Percentiles rank a stretch among this genome's conserved stretches.
phyloP scores from a whole-genome alignment of 768 basidiomycete genomes.

The Lactarius psammicola region DNA sequence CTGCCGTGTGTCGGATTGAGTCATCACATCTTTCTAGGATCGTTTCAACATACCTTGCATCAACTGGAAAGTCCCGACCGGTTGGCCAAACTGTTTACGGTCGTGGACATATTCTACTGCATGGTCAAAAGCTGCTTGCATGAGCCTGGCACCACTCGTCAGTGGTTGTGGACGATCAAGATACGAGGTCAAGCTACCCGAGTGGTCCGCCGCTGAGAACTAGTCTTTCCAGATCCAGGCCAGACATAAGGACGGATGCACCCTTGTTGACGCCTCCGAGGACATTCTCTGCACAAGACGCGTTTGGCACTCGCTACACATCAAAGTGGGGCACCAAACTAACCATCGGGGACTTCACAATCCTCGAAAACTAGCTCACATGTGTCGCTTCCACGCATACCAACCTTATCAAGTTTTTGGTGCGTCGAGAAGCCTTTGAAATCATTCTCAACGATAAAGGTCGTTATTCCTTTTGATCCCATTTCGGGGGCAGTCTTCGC shows the following conservation, averaged over 20 bases:
- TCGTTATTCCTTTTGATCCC: slow-evolving; percentile 85
- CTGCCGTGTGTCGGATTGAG: slow-evolving; percentile 38
- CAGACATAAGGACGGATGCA: slow-evolving; percentile 89
- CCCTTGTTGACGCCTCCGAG: slow-evolving; percentile 79
- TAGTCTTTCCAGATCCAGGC: slow-evolving; percentile 86
- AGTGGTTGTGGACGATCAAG: background rate
- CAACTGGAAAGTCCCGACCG: slow-evolving; percentile 87
- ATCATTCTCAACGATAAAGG: slow-evolving; percentile 83
- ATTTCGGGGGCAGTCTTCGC: slow-evolving; percentile 80
- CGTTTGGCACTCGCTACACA: slow-evolving; percentile 7
- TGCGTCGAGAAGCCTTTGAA: slow-evolving; percentile 86
- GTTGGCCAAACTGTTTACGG: slow-evolving; percentile 85
- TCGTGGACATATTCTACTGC: slow-evolving; percentile 91
- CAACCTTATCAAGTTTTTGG: slow-evolving; percentile 92
- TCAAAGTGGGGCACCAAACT: slow-evolving; percentile 29
- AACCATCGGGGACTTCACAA: slow-evolving; percentile 86
- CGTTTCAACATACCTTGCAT: slow-evolving; percentile 76
- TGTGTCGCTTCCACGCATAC: slow-evolving; percentile 95
- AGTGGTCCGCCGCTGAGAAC: slow-evolving; percentile 91
- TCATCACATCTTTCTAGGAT: slow-evolving; percentile 17
- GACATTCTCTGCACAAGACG: slow-evolving; percentile 61
- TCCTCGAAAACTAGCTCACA: slow-evolving; percentile 91
- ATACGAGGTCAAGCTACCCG: slow-evolving; percentile 49
- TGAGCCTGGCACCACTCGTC: slow-evolving; percentile 51
- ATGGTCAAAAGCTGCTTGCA: slow-evolving; percentile 91